These are phyloP conservation scores for Jackrogersella minutella DNA, from an alignment of 495 filamentous ascomycete genomes.

Conservation along the genomic window DNA sequence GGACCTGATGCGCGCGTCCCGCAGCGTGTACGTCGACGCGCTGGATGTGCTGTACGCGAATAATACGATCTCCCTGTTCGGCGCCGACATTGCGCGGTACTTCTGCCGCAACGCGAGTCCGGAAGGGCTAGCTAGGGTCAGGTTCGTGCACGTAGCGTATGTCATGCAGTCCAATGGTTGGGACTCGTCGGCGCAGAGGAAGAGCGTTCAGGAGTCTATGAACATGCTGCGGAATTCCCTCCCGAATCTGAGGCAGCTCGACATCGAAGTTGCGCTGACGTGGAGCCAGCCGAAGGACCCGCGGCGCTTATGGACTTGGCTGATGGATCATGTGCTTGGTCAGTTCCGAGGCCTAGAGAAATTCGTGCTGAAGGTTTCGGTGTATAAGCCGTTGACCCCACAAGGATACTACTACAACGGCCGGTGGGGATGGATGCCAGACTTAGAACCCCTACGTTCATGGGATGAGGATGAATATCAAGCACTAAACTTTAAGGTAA, in stretches of 20 bases:
- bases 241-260: conserved; percentile 25
- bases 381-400: conserved; percentile 7
- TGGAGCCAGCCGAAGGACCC: conserved; percentile 33
- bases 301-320: conserved; percentile 26
- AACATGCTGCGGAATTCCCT: conserved; percentile 4
- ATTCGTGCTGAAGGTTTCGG: conserved; percentile 32
- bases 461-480: conserved; percentile 33
- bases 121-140: conserved; percentile 28
- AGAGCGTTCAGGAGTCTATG: conserved; percentile 9
- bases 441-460: conserved; percentile 7
- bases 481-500: conserved; percentile 16
- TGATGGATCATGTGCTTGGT: conserved; percentile 21
- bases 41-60: conserved; percentile 26
- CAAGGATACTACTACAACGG: background rate
- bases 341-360: conserved; percentile 26
- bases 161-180: conserved; percentile 7
- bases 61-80: conserved; percentile 35
- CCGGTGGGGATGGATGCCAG: background rate
- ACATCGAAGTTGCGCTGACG: conserved; percentile 28
- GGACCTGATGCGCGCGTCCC: conserved; percentile 22
- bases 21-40: conserved; percentile 18
- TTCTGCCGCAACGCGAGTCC: conserved; percentile 31
- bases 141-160: conserved; percentile 27
- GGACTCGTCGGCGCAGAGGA: conserved; percentile 9
- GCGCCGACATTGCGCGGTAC: conserved; percentile 28